These are phyloP conservation scores for Lodderomyces theae DNA, from an alignment of 1,139 yeast genomes.

Conservation along the genomic window DNA sequence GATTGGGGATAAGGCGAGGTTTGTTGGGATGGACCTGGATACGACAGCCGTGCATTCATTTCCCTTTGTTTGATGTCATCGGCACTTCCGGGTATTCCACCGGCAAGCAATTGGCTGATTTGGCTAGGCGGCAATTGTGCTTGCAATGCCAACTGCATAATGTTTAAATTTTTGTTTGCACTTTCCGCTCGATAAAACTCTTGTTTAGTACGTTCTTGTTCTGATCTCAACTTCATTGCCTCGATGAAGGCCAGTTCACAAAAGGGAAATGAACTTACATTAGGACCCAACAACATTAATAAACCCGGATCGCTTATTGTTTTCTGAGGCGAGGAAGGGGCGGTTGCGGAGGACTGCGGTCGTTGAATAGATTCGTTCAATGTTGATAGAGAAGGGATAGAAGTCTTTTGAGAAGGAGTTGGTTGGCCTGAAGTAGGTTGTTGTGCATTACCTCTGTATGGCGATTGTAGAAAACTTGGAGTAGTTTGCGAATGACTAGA, in stretches of 20 bases:
- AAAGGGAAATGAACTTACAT: constrained; percentile 53
- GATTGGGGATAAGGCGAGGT: not conserved
- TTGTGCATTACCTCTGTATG: constrained; percentile 4
- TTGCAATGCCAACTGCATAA: constrained; percentile 59
- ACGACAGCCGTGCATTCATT: not conserved
- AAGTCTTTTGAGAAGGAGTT: not conserved
- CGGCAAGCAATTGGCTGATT: constrained; percentile 63
- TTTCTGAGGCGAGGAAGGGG: constrained; percentile 6
- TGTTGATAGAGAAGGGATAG: constrained; percentile 10
- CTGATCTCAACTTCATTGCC: constrained; percentile 62
- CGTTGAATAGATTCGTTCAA: constrained; percentile 9
- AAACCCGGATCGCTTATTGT: constrained; percentile 18
- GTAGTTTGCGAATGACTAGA: constrained; percentile 1
- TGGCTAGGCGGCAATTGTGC: constrained; percentile 65
- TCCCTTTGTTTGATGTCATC: not conserved
- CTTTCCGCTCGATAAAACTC: constrained; percentile 70
- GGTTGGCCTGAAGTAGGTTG: constrained; percentile 4
- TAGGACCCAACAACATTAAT: constrained; percentile 50
- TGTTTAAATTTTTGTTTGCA: constrained; percentile 56
- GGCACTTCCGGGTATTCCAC: constrained; percentile 8
- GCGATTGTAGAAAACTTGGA: constrained; percentile 6
- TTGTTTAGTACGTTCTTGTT: constrained; percentile 83
- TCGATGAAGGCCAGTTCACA: constrained; percentile 62
- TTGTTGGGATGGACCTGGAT: not conserved
- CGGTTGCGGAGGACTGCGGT: constrained; percentile 4